Conservation (phyloP, 2,329 filamentous ascomycete genomes). For the Calonectria crousiana region DNA sequence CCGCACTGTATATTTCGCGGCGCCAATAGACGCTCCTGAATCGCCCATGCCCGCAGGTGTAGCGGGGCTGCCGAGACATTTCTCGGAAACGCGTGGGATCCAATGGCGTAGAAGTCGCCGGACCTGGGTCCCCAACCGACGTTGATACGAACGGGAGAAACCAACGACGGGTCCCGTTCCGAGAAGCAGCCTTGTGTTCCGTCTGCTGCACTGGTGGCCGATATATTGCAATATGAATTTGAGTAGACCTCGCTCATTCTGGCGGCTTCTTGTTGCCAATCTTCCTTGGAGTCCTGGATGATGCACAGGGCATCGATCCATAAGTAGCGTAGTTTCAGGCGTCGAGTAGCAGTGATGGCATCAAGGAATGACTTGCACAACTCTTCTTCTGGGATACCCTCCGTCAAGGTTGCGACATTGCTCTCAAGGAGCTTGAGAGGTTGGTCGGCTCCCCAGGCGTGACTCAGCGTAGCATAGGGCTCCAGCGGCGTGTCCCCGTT, state of each 20-base stretch:
- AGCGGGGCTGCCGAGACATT: not conserved
- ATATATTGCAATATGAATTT: constrained; percentile 12
- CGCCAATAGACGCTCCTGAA: not conserved
- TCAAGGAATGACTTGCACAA: constrained; percentile 12
- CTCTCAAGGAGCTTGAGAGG: not conserved
- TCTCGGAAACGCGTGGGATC: not conserved
- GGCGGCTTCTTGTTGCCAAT: constrained; percentile 19
- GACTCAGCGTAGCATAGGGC: constrained; percentile 15
- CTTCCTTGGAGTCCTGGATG: constrained; percentile 8
- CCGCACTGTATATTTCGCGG: constrained; percentile 1
- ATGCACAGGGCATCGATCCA: constrained; percentile 26
- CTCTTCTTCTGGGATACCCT: not conserved
- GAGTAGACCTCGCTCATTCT: constrained; percentile 18
- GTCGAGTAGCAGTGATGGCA: not conserved
- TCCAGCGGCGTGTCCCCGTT: not conserved
- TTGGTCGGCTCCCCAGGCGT: constrained; percentile 14
- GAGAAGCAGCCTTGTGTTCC: constrained; percentile 3
- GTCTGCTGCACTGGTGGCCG: not conserved
- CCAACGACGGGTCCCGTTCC: not conserved
- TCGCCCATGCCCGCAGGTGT: not conserved
- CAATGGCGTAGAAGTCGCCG: not conserved
- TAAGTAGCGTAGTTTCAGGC: constrained; percentile 8
- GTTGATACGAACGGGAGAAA: not conserved
- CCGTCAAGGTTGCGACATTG: not conserved
- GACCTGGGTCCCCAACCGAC: constrained; percentile 1